These are phyloP conservation scores for Nymphaea thermarum DNA, from an alignment of 164 flowering plant genomes.

Conservation along the genomic window DNA sequence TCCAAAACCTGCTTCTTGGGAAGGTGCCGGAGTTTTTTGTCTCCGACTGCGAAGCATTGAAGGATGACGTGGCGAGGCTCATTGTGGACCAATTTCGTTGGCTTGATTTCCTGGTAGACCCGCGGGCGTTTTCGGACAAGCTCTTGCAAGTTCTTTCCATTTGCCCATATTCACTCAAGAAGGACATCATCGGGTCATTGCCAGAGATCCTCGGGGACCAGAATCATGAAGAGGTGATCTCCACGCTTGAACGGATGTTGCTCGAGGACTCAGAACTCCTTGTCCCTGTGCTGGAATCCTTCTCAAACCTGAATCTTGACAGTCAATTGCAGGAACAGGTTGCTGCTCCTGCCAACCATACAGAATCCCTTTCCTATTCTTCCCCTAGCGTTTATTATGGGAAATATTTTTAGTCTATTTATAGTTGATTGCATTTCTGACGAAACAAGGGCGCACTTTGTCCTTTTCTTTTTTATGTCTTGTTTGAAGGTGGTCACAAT, in stretches of 20 bases:
- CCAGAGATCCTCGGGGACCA: conserved; percentile 79
- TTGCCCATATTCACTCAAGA: conserved; percentile 56
- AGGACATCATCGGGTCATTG: conserved; percentile 78
- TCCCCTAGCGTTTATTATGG: too few species aligned
- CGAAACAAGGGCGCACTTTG: not conserved
- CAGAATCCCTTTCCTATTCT: too few species aligned
- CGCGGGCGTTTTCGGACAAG: conserved; percentile 43
- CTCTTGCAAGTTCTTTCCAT: conserved; percentile 62
- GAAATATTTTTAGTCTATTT: too few species aligned
- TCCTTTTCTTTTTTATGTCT: not conserved
- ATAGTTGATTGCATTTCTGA: too few species aligned
- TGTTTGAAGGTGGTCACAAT: conserved; percentile 44
- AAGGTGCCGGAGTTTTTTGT: conserved; percentile 72
- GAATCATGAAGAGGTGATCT: conserved; percentile 32
- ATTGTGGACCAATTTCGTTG: conserved; percentile 66
- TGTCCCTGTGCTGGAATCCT: conserved; percentile 68
- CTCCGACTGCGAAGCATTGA: conserved; percentile 11
- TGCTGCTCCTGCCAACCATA: too few species aligned
- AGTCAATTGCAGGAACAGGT: conserved; percentile 64
- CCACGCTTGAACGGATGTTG: conserved; percentile 50
- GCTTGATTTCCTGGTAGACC: conserved; percentile 79
- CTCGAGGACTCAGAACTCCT: conserved; percentile 61
- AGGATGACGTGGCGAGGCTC: conserved; percentile 57
- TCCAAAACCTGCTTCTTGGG: conserved; percentile 57
- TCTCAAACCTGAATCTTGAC: conserved; percentile 65